Evolutionary conservation across 139 green algal species (phyloP).

Genomic region (Chlorella sp.): DNA sequence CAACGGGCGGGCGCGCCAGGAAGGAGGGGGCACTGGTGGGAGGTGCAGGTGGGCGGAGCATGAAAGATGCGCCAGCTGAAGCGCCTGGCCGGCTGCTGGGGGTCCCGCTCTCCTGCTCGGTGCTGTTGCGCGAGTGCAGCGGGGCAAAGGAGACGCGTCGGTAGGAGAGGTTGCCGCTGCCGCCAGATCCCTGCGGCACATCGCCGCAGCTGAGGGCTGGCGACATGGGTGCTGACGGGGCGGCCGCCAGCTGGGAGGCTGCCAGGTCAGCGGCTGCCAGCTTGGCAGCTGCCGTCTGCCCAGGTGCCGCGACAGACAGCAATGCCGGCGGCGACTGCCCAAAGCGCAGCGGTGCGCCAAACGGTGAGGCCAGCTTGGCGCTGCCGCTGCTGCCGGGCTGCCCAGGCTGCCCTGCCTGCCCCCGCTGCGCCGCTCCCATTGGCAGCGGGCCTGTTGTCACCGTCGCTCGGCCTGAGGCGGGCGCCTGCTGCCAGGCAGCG

Average conservation of each 20-base stretch:
- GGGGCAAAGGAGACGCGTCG: conserved; percentile 10
- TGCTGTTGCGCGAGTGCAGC: neutral
- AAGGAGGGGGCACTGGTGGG: neutral
- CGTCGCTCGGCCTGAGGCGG: no score
- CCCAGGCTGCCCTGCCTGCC: no score
- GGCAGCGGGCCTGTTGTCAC: no score
- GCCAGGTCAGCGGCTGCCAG: neutral
- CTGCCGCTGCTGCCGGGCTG: neutral
- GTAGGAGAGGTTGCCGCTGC: conserved; percentile 2
- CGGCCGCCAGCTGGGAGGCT: neutral
- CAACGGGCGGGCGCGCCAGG: neutral
- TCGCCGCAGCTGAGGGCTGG: neutral
- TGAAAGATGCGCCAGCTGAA: neutral
- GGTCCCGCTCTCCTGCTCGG: neutral
- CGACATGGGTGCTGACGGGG: neutral
- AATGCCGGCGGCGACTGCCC: neutral
- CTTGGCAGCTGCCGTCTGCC: neutral
- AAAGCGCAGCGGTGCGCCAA: neutral
- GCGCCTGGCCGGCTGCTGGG: neutral
- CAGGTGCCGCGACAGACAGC: neutral
- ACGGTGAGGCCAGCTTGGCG: neutral
- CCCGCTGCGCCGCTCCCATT: no score
- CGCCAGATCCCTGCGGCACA: neutral
- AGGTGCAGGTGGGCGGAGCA: neutral
- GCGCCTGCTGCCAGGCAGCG: no score